phyloP scores from a whole-genome alignment of 306 rosid species.

The Carpinus viminea region DNA sequence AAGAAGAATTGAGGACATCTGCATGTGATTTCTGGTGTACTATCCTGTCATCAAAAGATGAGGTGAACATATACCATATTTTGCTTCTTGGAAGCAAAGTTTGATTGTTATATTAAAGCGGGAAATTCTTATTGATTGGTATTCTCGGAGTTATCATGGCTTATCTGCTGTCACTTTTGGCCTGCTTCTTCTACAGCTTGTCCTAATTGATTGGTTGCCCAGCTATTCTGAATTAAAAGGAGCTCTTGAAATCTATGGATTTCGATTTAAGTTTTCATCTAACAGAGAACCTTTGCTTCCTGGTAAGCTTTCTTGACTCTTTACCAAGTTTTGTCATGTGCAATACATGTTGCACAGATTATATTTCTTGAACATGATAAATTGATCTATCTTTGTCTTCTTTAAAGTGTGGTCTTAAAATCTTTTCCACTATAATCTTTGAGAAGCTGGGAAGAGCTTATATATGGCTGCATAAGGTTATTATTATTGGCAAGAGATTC shows the following conservation, averaged over 20 bases:
- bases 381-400: neutral
- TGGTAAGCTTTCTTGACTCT: constrained; percentile 41
- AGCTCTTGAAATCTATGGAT: constrained; percentile 82
- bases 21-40: constrained; percentile 70
- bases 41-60: constrained; percentile 50
- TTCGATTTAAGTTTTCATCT: constrained; percentile 52
- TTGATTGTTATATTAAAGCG: constrained; percentile 20
- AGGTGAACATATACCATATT: constrained; percentile 46
- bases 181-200: constrained; percentile 42
- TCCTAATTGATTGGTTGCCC: constrained; percentile 75
- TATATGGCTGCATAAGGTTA: neutral
- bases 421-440: neutral
- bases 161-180: constrained; percentile 26
- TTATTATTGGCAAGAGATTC: neutral
- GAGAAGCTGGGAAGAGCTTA: neutral
- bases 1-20: constrained; percentile 62
- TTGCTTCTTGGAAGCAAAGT: constrained; percentile 15
- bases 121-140: constrained; percentile 14
- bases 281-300: constrained; percentile 29
- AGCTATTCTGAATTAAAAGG: constrained; percentile 58
- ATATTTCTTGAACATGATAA: constrained; percentile 7
- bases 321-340: constrained; percentile 16
- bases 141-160: constrained; percentile 11
- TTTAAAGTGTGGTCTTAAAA: neutral
- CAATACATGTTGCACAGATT: neutral